These are phyloP conservation scores for Prunella vulgaris DNA, from an alignment of 257 asterid genomes.

Conservation along the genomic window DNA sequence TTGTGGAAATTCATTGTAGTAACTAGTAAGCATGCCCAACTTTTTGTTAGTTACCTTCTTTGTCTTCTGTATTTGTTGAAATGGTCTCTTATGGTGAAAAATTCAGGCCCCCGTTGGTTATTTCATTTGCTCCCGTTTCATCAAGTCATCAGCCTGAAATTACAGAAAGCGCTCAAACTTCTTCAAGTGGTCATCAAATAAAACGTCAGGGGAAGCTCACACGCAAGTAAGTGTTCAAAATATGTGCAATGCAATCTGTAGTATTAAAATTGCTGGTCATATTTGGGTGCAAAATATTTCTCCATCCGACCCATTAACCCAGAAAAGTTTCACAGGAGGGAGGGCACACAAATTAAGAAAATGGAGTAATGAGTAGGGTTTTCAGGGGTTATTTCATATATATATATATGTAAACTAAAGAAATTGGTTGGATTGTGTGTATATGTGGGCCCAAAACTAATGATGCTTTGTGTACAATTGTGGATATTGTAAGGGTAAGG, in stretches of 20 bases:
- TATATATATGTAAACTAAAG: too few species aligned
- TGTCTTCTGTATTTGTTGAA: slow-evolving; percentile 5
- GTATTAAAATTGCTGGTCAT: slow-evolving; percentile 15
- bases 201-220: slow-evolving; percentile 68
- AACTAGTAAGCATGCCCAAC: slow-evolving; percentile 4
- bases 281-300: background rate
- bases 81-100: slow-evolving; percentile 5
- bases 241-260: slow-evolving; percentile 11
- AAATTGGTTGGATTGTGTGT: too few species aligned
- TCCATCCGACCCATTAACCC: too few species aligned
- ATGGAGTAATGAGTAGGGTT: too few species aligned
- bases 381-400: too few species aligned
- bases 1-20: background rate
- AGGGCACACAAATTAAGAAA: too few species aligned
- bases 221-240: slow-evolving; percentile 48
- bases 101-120: slow-evolving; percentile 50
- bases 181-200: slow-evolving; percentile 32
- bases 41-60: background rate
- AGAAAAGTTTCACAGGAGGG: too few species aligned
- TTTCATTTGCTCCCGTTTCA: slow-evolving; percentile 33
- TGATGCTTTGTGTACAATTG: too few species aligned
- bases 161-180: slow-evolving; percentile 35
- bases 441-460: too few species aligned
- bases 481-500: too few species aligned
- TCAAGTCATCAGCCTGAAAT: slow-evolving; percentile 32